phyloP scores from a whole-genome alignment of 2,329 filamentous ascomycete species.

The Fusarium camptoceras region DNA sequence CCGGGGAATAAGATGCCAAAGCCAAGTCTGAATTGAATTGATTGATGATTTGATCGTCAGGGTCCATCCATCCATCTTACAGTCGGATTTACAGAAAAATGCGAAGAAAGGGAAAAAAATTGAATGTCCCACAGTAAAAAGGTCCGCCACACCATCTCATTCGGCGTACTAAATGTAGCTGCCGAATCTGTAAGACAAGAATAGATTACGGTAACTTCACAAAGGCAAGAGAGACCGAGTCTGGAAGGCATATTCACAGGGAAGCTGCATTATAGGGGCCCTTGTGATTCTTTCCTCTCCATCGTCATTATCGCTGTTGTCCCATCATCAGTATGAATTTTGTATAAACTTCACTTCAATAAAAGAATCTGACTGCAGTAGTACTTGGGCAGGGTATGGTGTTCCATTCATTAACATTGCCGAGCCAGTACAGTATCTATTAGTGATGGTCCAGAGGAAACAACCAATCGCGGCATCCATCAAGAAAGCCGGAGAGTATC shows the following conservation, averaged over 20 bases:
- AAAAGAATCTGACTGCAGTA: background rate
- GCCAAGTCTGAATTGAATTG: constrained; percentile 6
- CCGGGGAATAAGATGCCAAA: constrained; percentile 12
- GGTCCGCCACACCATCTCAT: constrained; percentile 13
- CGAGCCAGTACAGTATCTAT: constrained; percentile 1
- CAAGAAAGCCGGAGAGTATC: background rate
- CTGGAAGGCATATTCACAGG: background rate
- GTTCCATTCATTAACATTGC: background rate
- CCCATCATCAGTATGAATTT: background rate
- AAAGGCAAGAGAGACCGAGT: background rate
- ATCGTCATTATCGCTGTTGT: background rate
- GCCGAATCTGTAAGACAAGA: background rate
- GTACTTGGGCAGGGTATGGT: background rate
- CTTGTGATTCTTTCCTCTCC: background rate
- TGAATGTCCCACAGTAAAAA: constrained; percentile 24
- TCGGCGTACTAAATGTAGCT: constrained; percentile 2
- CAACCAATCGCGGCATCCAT: constrained; percentile 1
- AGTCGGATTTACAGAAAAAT: constrained; percentile 2
- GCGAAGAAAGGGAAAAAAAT: background rate
- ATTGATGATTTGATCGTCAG: constrained; percentile 41
- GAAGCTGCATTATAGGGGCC: background rate
- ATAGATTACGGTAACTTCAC: background rate
- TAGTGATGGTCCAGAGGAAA: background rate
- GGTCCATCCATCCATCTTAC: constrained; percentile 39
- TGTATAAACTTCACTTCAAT: background rate